Percentiles rank a stretch among this genome's conserved stretches.
These are phyloP conservation scores for Aphanomyces stellatus DNA, from an alignment of 352 stramenopile genomes.

Conservation along the genomic window DNA sequence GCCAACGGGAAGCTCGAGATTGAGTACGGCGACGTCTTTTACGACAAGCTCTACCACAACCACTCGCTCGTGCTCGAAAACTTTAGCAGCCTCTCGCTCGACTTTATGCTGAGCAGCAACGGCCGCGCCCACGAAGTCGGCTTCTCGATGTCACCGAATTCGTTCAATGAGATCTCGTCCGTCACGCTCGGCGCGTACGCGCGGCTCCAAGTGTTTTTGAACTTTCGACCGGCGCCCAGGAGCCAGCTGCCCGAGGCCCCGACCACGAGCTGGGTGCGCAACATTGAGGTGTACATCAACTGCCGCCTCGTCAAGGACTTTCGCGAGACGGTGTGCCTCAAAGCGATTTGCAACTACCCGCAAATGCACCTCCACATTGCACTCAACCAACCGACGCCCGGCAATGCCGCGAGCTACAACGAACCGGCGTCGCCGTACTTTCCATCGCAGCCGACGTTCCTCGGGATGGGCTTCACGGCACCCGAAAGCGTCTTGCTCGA, in stretches of 20 bases:
- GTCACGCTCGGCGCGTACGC: slow-evolving; percentile 59
- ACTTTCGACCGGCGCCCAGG: slow-evolving; percentile 61
- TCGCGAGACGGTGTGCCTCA: slow-evolving; percentile 69
- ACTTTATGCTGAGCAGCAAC: slow-evolving; percentile 83
- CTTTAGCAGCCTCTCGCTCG: slow-evolving; percentile 66
- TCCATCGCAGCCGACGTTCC: slow-evolving; percentile 58
- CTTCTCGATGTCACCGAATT: slow-evolving; percentile 76
- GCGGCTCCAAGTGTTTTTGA: slow-evolving; percentile 79
- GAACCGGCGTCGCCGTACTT: slow-evolving; percentile 20
- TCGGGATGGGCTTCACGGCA: slow-evolving; percentile 75
- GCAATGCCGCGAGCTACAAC: slow-evolving; percentile 23
- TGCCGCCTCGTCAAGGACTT: slow-evolving; percentile 85
- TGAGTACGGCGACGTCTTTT: slow-evolving; percentile 82
- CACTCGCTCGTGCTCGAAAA: slow-evolving; percentile 87
- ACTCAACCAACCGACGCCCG: slow-evolving; percentile 32
- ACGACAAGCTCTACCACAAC: slow-evolving; percentile 85
- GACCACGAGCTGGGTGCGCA: slow-evolving; percentile 47
- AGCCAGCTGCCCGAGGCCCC: slow-evolving; percentile 17
- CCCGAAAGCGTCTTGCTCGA: slow-evolving; percentile 45
- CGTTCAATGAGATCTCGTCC: slow-evolving; percentile 72
- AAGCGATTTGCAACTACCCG: slow-evolving; percentile 65
- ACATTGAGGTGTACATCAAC: slow-evolving; percentile 84
- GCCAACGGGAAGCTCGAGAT: slow-evolving; percentile 40
- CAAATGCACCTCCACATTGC: slow-evolving; percentile 66
- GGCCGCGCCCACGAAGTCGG: slow-evolving; percentile 66